Evolutionary conservation across 768 basidiomycete species (phyloP).

Genomic region (Podaxis mareebaensis): DNA sequence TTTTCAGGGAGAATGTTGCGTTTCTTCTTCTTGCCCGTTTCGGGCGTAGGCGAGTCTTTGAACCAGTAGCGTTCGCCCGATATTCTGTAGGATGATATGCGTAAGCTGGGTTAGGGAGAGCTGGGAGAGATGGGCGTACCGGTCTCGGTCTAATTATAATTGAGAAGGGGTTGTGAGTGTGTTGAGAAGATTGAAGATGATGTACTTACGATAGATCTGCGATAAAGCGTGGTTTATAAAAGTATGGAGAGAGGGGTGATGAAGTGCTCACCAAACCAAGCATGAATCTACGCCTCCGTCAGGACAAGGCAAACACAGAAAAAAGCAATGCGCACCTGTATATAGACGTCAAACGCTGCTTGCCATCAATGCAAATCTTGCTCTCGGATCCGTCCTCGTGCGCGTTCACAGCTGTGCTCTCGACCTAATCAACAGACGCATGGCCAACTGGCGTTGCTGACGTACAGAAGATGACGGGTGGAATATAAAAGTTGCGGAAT

Average conservation of each 20-base stretch:
- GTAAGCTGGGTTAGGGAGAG: not conserved
- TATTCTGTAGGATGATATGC: constrained; percentile 19
- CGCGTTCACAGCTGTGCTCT: constrained; percentile 40
- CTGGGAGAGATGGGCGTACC: constrained; percentile 35
- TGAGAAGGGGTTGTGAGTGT: not conserved
- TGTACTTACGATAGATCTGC: no score
- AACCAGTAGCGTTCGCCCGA: constrained; percentile 57
- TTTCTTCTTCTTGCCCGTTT: constrained; percentile 20
- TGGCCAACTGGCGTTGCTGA: not conserved
- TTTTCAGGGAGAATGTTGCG: constrained; percentile 48
- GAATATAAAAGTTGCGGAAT: constrained; percentile 69
- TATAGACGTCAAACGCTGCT: constrained; percentile 78
- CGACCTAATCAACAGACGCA: not conserved
- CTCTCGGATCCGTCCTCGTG: constrained; percentile 64
- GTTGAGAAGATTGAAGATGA: not conserved
- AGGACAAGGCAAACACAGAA: not conserved
- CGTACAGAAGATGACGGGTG: constrained; percentile 69
- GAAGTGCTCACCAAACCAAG: constrained; percentile 44
- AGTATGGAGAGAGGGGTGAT: not conserved
- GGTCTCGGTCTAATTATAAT: constrained; percentile 47
- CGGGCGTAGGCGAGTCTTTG: constrained; percentile 29
- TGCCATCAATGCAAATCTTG: constrained; percentile 77
- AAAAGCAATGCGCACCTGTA: constrained; percentile 45
- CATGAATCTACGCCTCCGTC: constrained; percentile 52
- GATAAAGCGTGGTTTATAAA: no score